phyloP scores from a whole-genome alignment of 768 basidiomycete species.

The Rhodotorula babjevae region DNA sequence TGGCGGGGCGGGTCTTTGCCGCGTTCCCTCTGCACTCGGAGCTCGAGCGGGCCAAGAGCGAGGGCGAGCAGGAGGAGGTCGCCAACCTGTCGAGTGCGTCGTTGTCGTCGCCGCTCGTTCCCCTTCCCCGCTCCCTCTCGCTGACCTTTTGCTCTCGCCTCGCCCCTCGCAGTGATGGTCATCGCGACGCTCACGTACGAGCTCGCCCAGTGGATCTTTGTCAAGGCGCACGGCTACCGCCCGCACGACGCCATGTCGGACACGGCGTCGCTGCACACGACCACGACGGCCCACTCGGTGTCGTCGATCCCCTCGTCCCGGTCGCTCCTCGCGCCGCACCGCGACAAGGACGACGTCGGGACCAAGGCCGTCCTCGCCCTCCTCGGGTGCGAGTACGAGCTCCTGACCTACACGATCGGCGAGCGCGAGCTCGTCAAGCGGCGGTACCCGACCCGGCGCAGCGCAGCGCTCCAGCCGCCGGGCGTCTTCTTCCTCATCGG shows the following conservation, averaged over 20 bases:
- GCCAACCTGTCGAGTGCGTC: slow-evolving; percentile 28
- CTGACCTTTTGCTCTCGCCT: not conserved
- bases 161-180: slow-evolving; percentile 11
- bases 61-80: slow-evolving; percentile 12
- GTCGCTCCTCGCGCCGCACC: slow-evolving; percentile 3
- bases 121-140: not conserved
- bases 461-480: slow-evolving; percentile 16
- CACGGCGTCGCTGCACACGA: slow-evolving; percentile 20
- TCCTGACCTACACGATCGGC: slow-evolving; percentile 28
- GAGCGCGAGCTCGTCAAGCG: slow-evolving; percentile 31
- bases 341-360: slow-evolving; percentile 20
- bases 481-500: slow-evolving; percentile 27
- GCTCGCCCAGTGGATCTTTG: slow-evolving; percentile 29
- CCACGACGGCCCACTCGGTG: not conserved
- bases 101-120: not conserved
- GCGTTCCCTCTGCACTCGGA: slow-evolving; percentile 15
- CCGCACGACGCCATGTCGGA: slow-evolving; percentile 1
- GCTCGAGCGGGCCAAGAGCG: slow-evolving; percentile 20
- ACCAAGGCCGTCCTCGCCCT: slow-evolving; percentile 20
- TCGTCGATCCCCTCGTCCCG: slow-evolving; percentile 10
- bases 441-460: slow-evolving; percentile 18
- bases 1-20: slow-evolving; percentile 9
- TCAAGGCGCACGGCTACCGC: slow-evolving; percentile 30
- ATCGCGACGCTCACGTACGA: slow-evolving; percentile 28
- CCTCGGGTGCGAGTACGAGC: slow-evolving; percentile 29